Base-by-base conservation (phyloP, 2,329 filamentous ascomycete species). In the Septoria petroselini region DNA sequence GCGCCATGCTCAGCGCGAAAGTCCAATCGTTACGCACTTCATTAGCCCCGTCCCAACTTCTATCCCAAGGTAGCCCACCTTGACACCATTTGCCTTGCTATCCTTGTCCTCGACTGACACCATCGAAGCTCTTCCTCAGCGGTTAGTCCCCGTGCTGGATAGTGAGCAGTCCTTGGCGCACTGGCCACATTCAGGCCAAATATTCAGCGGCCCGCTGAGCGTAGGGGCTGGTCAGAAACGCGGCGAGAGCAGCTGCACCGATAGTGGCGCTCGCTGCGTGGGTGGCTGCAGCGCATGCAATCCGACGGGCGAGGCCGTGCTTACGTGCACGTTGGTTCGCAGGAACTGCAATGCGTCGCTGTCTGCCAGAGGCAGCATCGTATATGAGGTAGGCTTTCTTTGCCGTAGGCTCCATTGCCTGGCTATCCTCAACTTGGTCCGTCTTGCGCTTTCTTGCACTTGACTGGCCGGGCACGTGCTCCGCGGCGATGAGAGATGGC, bases 211-310 rank as follows among this genome's bases (percentile, higher is more conserved):
- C 34, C 29, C 48, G 53, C 50, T 61, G 49, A 25, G 58, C 60
- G 37, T 58, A 57, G 7, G 61, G 51, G 50, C 60, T 63, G 31
- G 52, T 57, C 17, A 65, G 48, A 48, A 65, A 62, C 4, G 60
- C 60, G 21, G 61, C 41, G 14, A 54, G 56, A 18, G 56, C 61
- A 19, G 55, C 54, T 3, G 53, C 54, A 27, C 63, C 63, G n/a
- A 58, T 42, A 11, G 49, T 42, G 30, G 58, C 59, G 15, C 52
- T 54, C 6, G 49, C 56, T 7, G 57, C 55, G 38, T 55, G 48
- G 39, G 54, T 58, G 29, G 50, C 53, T 4, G 53, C 50, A 14
- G 46, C 41, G 27, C 43, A 38, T 27, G 41, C 57, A 7, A 52
- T 43, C 29, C 42, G 45, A 17, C 43, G 52, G 6, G 50, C 35